Evolutionary conservation across 345 rosid species (phyloP).

Genomic region (Nephelium lappaceum): DNA sequence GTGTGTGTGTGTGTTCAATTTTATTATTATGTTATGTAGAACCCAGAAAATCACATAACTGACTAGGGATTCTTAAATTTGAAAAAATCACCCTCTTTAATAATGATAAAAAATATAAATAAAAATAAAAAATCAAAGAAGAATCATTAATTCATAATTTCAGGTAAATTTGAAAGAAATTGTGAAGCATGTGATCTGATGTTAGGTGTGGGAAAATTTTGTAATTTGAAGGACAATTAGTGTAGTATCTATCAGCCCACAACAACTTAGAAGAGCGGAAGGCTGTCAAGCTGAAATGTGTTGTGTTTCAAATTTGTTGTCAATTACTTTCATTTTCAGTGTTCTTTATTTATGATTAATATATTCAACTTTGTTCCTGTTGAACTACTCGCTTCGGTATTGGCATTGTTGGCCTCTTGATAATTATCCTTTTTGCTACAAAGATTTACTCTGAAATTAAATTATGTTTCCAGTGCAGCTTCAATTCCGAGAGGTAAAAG

Average conservation of each 20-base stretch:
- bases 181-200: not conserved
- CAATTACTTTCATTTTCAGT: not conserved
- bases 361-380: not conserved
- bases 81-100: not conserved
- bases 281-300: not conserved
- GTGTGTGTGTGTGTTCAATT: not conserved
- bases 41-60: not conserved
- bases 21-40: not conserved
- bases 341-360: too few species aligned
- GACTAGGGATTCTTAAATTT: not conserved
- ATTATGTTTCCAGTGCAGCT: constrained; percentile 40
- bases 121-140: not conserved
- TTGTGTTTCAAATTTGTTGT: not conserved
- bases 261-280: not conserved
- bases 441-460: not conserved
- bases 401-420: not conserved
- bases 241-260: not conserved
- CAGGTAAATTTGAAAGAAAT: not conserved
- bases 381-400: not conserved
- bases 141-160: not conserved
- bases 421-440: not conserved
- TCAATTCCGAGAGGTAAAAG: constrained; percentile 42
- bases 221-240: not conserved
- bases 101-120: not conserved
- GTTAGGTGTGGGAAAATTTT: not conserved